Base-by-base conservation (phyloP, 192 early-diverging fungal species). In the Podila epicladia region DNA sequence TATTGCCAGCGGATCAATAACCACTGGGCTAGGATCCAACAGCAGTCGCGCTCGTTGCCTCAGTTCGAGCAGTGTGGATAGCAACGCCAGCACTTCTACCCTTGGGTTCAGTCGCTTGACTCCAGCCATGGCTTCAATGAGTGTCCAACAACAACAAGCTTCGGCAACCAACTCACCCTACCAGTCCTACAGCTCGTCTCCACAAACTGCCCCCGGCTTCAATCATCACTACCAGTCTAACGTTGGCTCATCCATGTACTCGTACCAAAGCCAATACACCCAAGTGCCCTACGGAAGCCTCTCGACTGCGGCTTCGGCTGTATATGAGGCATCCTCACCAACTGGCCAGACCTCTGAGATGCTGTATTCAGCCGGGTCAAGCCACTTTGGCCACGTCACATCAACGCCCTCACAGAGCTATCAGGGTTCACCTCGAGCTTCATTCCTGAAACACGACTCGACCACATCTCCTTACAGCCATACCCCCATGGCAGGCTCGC, bases 1-100 rank as follows among this genome's bases (percentile, higher is more conserved):
- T 51, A 28, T 17, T 3, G 20, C 55, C 24, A 17, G 62, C 12
- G 35, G 35, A 9, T 37, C 26, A 49, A 60, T 24, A 2, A 60
- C 77, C 49, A 33, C 19, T 1, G 62, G 62, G 35, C 22, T 45
- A 20, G 26, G 28, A 26, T 31, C 33, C 22, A 37, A 65, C 22
- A 65, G 48, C 62, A 64, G 49, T 22, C 77, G 77, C 19, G 72
- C 55, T 28, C 77, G 77, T 4, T 80, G 77, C 49, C 48, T 80
- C 2, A 80, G 77, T 45, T 68, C 77, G 4, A 69, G 77, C 32
- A 80, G 77, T 55, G 33, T 80, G 26, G 77, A 80, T 24, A 80
- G 77, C 32, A 80, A 80, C 49, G 67, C 76, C 24, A 72, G 71
- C 49, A 72, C 59, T 7, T 61, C 59, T 9, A 61, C 77, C n/a